Base-by-base conservation (phyloP, 768 basidiomycete genomes). In the Termitomyces sp. region DNA sequence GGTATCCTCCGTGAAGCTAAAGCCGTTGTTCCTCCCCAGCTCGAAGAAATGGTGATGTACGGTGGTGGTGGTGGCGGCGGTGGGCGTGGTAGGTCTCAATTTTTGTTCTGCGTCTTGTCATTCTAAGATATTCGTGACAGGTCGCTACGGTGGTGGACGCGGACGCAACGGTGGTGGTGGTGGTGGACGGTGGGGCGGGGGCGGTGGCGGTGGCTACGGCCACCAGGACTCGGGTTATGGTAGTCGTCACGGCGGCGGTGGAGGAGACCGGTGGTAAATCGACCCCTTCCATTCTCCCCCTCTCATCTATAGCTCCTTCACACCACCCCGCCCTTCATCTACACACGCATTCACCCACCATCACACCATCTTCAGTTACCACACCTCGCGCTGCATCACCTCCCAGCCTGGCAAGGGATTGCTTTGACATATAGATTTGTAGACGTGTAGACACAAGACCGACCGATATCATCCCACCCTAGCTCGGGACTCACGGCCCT, bases 41-140 rank as follows among this genome's bases (percentile, higher is more conserved):
- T 99, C 0, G 90, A 96, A 74, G 92, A 97, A 77, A 96, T 97
- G 95, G 84, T 83, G 0, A 88, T 88, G 80, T 95, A 87, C 73
- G 86, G 92, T 48, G 54, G 54, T 46, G 54, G 54, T 48, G 49
- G 49, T 6, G 89, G 93, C 12, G 90, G 91, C 24, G 89, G 87
- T 55, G 85, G 88, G 62, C 81, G 90, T 73, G 83, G 89, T 90
- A 65, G 52, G 85, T 28, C 13, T n/a, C 15, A 35, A 2, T 45
- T 4, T 57, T 7, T 20, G 20, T 33, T 35, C 35, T 55, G 60
- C 35, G 36, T 20, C 28, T 63, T 42, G 35, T 56, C 48, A 71
- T 39, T 66, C 57, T 51, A 40, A 63, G 20, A 6, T 42, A 20
- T 12, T 24, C 45, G 4, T 13, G 64, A 0, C 61, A 92, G 89